Conservation (phyloP, 345 rosid species). For the Aquilaria yunnanensis region DNA sequence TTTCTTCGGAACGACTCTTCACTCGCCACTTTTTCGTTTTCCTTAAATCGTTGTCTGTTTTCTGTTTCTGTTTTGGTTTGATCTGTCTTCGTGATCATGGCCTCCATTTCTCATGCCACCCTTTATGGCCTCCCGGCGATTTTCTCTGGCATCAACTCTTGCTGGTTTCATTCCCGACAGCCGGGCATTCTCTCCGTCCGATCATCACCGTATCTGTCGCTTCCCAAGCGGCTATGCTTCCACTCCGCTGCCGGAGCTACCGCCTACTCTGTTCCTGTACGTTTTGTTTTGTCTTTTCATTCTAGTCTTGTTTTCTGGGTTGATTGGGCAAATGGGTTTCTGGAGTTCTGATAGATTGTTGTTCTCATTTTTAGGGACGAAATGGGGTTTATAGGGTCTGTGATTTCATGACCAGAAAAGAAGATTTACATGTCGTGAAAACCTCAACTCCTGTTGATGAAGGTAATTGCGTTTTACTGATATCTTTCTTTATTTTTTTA, state of each 20-base stretch:
- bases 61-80: background rate
- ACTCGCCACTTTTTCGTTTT: background rate
- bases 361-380: conserved; percentile 32
- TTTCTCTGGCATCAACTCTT: conserved; percentile 9
- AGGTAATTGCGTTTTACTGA: conserved; percentile 31
- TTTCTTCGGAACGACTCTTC: conserved; percentile 2
- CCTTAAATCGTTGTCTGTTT: background rate
- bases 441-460: conserved; percentile 75
- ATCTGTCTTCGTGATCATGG: conserved; percentile 5
- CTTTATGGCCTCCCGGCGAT: conserved; percentile 9
- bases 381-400: conserved; percentile 72
- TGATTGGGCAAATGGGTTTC: background rate
- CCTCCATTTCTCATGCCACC: conserved; percentile 6
- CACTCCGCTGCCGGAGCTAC: conserved; percentile 21
- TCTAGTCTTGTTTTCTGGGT: background rate
- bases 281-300: background rate
- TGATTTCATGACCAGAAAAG: conserved; percentile 81
- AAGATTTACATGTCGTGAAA: conserved; percentile 61
- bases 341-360: background rate
- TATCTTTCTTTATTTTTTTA: background rate
- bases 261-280: conserved; percentile 48
- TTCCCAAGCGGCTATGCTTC: conserved; percentile 19
- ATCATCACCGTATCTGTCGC: conserved; percentile 14
- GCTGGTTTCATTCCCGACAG: background rate
- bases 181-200: conserved; percentile 10